Conservation (phyloP, 495 filamentous ascomycete species). For the Penicillium angulare region DNA sequence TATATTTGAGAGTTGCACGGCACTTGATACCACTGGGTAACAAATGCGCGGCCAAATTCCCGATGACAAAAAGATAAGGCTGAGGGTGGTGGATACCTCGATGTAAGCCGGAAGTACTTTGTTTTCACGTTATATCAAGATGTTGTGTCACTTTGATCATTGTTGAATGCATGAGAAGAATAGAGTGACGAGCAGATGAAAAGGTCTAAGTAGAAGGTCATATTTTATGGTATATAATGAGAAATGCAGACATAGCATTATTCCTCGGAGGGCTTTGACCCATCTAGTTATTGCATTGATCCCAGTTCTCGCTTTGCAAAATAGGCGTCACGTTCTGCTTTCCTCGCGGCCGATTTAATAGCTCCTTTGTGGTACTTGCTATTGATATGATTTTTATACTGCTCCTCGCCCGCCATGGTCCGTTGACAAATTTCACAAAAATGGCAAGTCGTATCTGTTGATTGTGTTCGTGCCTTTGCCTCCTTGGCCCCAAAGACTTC, state of each 20-base stretch:
- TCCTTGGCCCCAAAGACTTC: conserved; percentile 53
- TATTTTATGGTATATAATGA: too few species aligned
- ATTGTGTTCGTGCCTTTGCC: conserved; percentile 41
- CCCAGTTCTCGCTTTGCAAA: conserved; percentile 20
- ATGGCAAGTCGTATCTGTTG: conserved; percentile 34
- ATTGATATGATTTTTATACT: conserved; percentile 75
- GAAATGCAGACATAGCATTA: too few species aligned
- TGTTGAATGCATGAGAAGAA: too few species aligned
- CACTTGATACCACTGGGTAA: background rate
- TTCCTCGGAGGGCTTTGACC: too few species aligned
- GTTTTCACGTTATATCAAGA: too few species aligned
- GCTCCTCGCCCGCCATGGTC: conserved; percentile 63
- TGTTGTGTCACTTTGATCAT: too few species aligned
- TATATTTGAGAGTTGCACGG: background rate
- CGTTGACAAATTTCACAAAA: conserved; percentile 72
- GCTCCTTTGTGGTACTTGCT: conserved; percentile 59
- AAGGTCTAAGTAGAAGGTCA: too few species aligned
- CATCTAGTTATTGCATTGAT: background rate
- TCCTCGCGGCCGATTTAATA: conserved; percentile 33
- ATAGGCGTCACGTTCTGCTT: conserved; percentile 32
- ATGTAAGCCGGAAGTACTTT: too few species aligned
- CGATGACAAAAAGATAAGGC: too few species aligned
- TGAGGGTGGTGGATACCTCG: too few species aligned
- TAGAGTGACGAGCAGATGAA: too few species aligned
- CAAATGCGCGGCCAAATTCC: too few species aligned